A percentile compares a stretch with the other conserved stretches of the same genome.
These are phyloP conservation scores for Plectosphaerella plurivora DNA, from an alignment of 2,329 filamentous ascomycete species.

Conservation along the genomic window DNA sequence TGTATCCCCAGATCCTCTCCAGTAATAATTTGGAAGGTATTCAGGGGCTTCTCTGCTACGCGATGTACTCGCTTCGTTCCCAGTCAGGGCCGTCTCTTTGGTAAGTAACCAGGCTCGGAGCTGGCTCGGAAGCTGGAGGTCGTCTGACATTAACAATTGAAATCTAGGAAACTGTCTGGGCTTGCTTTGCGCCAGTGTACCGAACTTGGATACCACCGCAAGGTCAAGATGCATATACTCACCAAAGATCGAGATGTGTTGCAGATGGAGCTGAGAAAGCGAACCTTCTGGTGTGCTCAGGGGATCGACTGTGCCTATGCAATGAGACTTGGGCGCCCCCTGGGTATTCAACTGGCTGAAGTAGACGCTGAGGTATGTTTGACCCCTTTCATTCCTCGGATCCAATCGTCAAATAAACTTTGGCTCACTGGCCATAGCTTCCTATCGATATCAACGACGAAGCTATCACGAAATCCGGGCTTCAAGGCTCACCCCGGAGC, in stretches of 20 bases:
- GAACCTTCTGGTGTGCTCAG: constrained; percentile 10
- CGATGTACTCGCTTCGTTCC: constrained; percentile 21
- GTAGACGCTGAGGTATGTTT: constrained; percentile 6
- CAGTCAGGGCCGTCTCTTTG: constrained; percentile 19
- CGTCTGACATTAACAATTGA: constrained; percentile 13
- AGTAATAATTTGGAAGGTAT: constrained; percentile 19
- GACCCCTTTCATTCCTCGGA: too few species aligned
- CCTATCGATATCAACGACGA: constrained; percentile 6
- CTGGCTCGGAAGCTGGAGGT: constrained; percentile 25
- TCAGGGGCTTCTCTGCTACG: constrained; percentile 22
- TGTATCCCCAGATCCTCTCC: constrained; percentile 9
- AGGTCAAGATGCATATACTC: too few species aligned
- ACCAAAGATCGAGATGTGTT: neutral
- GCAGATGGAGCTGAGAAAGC: constrained; percentile 5
- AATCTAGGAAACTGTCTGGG: constrained; percentile 20
- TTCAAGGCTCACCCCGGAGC: neutral
- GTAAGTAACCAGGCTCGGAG: constrained; percentile 21
- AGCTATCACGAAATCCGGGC: neutral
- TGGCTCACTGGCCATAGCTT: constrained; percentile 1
- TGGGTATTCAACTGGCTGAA: constrained; percentile 2
- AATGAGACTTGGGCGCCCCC: constrained; percentile 4
- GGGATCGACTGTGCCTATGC: constrained; percentile 5
- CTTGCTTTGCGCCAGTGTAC: constrained; percentile 25
- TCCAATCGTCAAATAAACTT: too few species aligned
- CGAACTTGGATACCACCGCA: constrained; percentile 25